Conservation (phyloP, 2,329 filamentous ascomycete species). For the Pyricularia pennisetigena region DNA sequence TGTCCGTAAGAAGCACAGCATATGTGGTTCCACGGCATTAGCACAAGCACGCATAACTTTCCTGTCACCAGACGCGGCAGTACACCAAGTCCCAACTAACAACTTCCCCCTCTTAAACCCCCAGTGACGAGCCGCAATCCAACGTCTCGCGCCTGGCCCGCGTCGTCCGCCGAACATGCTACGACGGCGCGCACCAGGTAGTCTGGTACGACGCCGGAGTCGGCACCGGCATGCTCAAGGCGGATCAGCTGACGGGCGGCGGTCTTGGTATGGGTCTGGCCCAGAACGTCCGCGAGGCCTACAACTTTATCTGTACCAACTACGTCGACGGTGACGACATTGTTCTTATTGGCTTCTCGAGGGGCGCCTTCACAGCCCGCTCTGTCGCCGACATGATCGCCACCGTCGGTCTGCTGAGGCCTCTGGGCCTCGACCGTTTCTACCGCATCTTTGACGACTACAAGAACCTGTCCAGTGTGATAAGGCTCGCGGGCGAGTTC, state of each 20-base stretch:
- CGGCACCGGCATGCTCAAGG: conserved; percentile 16
- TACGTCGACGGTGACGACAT: conserved; percentile 25
- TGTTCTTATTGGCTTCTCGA: conserved; percentile 26
- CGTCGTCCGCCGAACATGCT: conserved; percentile 15
- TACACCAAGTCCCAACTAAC: background rate
- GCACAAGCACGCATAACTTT: background rate
- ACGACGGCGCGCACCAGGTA: conserved; percentile 18
- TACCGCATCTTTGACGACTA: conserved; percentile 30
- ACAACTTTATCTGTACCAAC: conserved; percentile 27
- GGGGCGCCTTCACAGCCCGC: conserved; percentile 29
- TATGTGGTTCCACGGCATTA: background rate
- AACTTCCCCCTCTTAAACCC: background rate
- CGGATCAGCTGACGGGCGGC: conserved; percentile 20
- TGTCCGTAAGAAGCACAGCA: background rate
- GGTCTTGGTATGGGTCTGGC: conserved; percentile 22
- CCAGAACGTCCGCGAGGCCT: conserved; percentile 23
- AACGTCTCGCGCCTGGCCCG: conserved; percentile 20
- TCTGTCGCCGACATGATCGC: conserved; percentile 27
- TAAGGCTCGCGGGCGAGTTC: conserved; percentile 13
- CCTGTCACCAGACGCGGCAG: background rate
- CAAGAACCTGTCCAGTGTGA: conserved; percentile 18
- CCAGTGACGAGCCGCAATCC: conserved; percentile 15
- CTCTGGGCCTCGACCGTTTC: conserved; percentile 29
- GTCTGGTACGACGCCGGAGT: conserved; percentile 22
- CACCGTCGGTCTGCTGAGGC: conserved; percentile 29